phyloP scores from a whole-genome alignment of 139 green algal species.

The Volvox africanus region DNA sequence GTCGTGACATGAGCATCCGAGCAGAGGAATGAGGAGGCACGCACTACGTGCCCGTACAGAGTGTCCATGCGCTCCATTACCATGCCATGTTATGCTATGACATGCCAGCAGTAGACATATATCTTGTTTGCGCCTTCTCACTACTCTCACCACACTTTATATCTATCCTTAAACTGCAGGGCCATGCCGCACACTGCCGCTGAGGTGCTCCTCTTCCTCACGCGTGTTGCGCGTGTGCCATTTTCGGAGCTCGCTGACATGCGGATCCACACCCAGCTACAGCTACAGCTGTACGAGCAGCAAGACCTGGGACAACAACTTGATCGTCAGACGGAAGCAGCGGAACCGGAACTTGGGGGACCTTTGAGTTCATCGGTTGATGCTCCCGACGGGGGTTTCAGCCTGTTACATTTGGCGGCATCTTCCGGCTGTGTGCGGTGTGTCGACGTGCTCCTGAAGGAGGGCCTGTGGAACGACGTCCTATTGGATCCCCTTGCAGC shows the following conservation, averaged over 20 bases:
- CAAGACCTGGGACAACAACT: background rate
- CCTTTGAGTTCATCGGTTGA: background rate
- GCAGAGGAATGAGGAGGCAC: no score
- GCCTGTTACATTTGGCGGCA: background rate
- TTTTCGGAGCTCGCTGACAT: background rate
- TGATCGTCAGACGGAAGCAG: background rate
- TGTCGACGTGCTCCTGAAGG: background rate
- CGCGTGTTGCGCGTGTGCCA: background rate
- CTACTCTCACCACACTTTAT: no score
- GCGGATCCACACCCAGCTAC: background rate
- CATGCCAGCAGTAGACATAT: no score
- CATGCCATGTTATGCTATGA: no score
- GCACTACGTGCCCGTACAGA: no score
- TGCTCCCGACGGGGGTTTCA: background rate
- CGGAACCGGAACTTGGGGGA: background rate
- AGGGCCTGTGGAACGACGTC: background rate
- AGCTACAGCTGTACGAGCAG: background rate
- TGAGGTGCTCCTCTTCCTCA: constrained; percentile 20
- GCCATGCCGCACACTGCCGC: constrained; percentile 9
- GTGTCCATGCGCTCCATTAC: no score
- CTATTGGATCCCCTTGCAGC: background rate
- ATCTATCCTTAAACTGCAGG: background rate
- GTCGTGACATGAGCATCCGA: no score
- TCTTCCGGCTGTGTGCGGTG: background rate
- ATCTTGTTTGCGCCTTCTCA: no score